phyloP scores from a whole-genome alignment of 805 yeast species.

The Kockiozyma suomiensis region DNA sequence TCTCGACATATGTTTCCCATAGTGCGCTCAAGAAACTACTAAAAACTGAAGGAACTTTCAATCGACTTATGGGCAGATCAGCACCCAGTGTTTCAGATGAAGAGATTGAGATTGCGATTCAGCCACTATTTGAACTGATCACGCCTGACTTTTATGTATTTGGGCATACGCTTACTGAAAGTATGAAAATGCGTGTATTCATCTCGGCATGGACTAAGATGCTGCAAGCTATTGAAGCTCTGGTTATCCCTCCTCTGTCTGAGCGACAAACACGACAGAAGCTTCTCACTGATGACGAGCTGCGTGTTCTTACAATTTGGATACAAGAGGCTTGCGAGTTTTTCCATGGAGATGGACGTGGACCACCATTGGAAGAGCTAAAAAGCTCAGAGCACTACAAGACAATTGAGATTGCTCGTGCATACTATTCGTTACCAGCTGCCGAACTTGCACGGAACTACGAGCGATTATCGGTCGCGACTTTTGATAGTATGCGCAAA shows the following conservation, averaged over 20 bases:
- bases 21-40: constrained; percentile 47
- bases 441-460: constrained; percentile 58
- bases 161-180: constrained; percentile 60
- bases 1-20: constrained; percentile 60
- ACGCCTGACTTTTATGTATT: constrained; percentile 67
- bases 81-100: not conserved
- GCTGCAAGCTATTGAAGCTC: constrained; percentile 65
- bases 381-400: constrained; percentile 43
- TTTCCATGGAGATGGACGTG: constrained; percentile 79
- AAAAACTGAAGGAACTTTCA: not conserved
- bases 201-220: constrained; percentile 79
- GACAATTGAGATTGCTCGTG: constrained; percentile 10
- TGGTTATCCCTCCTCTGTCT: constrained; percentile 70
- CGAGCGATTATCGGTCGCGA: constrained; percentile 59
- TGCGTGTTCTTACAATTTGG: constrained; percentile 74
- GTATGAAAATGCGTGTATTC: constrained; percentile 65
- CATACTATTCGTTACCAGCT: constrained; percentile 57
- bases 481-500: constrained; percentile 50
- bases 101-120: constrained; percentile 53
- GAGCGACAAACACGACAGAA: constrained; percentile 44
- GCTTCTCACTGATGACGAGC: constrained; percentile 59
- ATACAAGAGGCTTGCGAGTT: constrained; percentile 67
- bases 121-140: constrained; percentile 73
- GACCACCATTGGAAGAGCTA: constrained; percentile 68
- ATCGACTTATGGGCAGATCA: not conserved